phyloP scores from a whole-genome alignment of 495 filamentous ascomycete genomes.

The Aspergillus panamensis region DNA sequence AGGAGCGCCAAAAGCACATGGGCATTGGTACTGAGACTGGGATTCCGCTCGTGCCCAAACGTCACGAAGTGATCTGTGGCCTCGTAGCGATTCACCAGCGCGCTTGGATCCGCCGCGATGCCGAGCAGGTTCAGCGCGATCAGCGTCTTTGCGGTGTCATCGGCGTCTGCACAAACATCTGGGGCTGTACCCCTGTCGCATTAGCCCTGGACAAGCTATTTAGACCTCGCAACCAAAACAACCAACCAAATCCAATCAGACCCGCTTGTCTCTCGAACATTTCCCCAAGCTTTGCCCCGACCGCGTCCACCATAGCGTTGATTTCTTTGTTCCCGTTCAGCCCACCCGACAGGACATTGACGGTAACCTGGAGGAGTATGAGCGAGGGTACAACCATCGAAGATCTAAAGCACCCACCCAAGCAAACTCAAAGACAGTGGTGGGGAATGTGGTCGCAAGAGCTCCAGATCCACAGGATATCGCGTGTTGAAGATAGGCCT shows the following conservation, averaged over 20 bases:
- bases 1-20: slow-evolving; percentile 38
- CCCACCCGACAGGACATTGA: neutral
- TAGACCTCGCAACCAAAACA: neutral
- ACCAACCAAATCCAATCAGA: neutral
- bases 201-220: neutral
- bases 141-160: slow-evolving; percentile 16
- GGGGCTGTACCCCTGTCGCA: neutral
- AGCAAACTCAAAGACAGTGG: slow-evolving; percentile 39
- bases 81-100: slow-evolving; percentile 34
- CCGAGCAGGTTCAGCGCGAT: slow-evolving; percentile 23
- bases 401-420: slow-evolving; percentile 21
- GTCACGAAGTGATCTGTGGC: slow-evolving; percentile 33
- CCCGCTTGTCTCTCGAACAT: neutral
- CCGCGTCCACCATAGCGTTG: neutral
- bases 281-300: neutral
- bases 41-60: slow-evolving; percentile 33
- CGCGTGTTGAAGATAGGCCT: slow-evolving; percentile 29
- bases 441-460: slow-evolving; percentile 26
- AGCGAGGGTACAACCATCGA: neutral
- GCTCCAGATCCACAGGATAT: slow-evolving; percentile 23
- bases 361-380: neutral
- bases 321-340: neutral
- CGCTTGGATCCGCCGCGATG: slow-evolving; percentile 13
- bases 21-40: slow-evolving; percentile 42
- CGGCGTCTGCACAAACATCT: slow-evolving; percentile 5